Evolutionary conservation across 495 filamentous ascomycete genomes (phyloP).

Genomic region (Staphylotrichum tortipilum): DNA sequence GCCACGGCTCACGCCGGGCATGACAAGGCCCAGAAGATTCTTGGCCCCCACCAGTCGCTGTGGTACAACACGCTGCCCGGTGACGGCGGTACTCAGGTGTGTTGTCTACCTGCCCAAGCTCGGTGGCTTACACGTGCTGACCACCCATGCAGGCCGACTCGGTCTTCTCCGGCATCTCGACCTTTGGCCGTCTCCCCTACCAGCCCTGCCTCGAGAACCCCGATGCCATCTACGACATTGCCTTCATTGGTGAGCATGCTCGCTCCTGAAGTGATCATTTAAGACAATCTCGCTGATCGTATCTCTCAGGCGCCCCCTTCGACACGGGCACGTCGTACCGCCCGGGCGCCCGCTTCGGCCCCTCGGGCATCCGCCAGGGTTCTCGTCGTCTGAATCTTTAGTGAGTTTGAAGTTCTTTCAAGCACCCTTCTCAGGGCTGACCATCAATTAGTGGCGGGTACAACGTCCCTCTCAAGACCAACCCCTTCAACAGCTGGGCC

Average conservation of each 20-base stretch:
- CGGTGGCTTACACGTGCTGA: constrained; percentile 12
- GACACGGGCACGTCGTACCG: constrained; percentile 35
- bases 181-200: constrained; percentile 74
- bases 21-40: constrained; percentile 28
- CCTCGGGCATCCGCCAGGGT: constrained; percentile 75
- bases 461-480: constrained; percentile 70
- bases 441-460: constrained; percentile 49
- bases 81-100: constrained; percentile 49
- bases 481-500: constrained; percentile 71
- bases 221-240: constrained; percentile 65
- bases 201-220: constrained; percentile 62
- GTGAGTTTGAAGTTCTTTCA: constrained; percentile 14
- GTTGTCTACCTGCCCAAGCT: not conserved
- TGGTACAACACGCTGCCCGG: constrained; percentile 50
- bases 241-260: constrained; percentile 71
- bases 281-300: constrained; percentile 9
- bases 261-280: constrained; percentile 33
- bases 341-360: constrained; percentile 71
- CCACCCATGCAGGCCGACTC: constrained; percentile 36
- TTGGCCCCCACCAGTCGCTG: constrained; percentile 43
- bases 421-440: too few relatives aligned
- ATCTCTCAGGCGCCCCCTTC: constrained; percentile 29
- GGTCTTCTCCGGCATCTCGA: constrained; percentile 74
- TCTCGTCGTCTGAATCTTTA: constrained; percentile 65
- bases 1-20: constrained; percentile 30